Evolutionary conservation across 345 rosid genomes (phyloP), one percentile per base, ranked within the genome.

Genomic region (Nephelium lappaceum): DNA sequence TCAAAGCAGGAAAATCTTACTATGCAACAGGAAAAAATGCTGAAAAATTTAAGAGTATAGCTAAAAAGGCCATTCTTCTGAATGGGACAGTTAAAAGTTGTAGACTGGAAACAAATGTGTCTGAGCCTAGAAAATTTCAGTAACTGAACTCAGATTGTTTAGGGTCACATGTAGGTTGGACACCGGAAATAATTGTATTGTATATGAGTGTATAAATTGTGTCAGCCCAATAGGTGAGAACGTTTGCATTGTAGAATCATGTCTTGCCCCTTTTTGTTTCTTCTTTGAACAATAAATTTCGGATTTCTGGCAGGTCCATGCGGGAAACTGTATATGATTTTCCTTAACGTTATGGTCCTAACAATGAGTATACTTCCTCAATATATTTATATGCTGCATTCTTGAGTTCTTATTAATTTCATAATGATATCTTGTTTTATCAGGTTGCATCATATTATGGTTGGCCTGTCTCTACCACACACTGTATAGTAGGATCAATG

Each of bases 391-490:
- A 62, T 63, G 72, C 63, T 36, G 41, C 55, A 66, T 43, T 67
- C 36, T 65, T 16, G 58, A 55, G 67, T 79, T 69, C 21, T 66
- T 67, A 55, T 76, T 67, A 5, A 45, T 72, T 69, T 27, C 43
- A 42, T 19, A 21, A 18, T n/a, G 27, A 27, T 23, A 66, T 67
- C 67, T 58, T 70, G 71, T 70, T 51, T 64, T 47, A 61, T 27
- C 89, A 93, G 99, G 93, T 95, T 19, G 93, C 99, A 8, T 95
- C 99, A 18, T 95, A 89, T 79, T 95, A 79, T 73, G 98, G 98
- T 21, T 94, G 91, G 95, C 99, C 99, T 31, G 98, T 96, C 82
- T 96, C 99, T 3, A 96, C 99, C 64, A 96, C 99, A 9, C 98
- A 96, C 81, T 96, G 98, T 79, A 94, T 94, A 24, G 91, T 96